These are phyloP conservation scores for Fusarium torulosum DNA, from an alignment of 2,329 filamentous ascomycete species.

Conservation along the genomic window DNA sequence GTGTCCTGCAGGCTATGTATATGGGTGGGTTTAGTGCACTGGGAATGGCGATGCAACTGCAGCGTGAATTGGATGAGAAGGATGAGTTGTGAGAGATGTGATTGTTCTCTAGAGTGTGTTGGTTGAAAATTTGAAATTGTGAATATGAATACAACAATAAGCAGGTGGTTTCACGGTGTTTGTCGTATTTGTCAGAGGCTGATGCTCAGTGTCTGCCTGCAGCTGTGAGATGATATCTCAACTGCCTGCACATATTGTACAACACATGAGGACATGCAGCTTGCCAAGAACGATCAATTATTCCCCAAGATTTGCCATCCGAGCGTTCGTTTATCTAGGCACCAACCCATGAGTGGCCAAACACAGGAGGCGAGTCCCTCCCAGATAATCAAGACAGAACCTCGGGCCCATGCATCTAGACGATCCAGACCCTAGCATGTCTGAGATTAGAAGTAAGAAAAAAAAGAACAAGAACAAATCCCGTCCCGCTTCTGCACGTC, in stretches of 20 bases:
- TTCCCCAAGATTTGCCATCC: not conserved
- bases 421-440: not conserved
- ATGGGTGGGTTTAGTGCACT: constrained; percentile 48
- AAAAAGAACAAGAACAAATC: not conserved
- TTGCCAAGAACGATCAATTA: not conserved
- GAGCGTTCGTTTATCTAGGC: not conserved
- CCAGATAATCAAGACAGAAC: no score
- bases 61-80: constrained; percentile 46
- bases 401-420: not conserved
- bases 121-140: not conserved
- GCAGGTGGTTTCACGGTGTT: not conserved
- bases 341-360: not conserved
- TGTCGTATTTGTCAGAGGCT: not conserved
- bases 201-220: not conserved
- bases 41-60: constrained; percentile 48
- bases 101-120: not conserved
- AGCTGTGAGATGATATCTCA: not conserved
- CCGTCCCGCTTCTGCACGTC: not conserved
- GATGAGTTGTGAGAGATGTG: constrained; percentile 43
- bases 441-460: constrained; percentile 2
- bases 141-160: not conserved
- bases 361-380: not conserved
- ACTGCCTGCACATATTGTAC: not conserved
- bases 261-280: not conserved
- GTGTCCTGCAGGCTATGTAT: constrained; percentile 47